Conservation (phyloP, 441 rosid species). For the Adansonia madagascariensis region DNA sequence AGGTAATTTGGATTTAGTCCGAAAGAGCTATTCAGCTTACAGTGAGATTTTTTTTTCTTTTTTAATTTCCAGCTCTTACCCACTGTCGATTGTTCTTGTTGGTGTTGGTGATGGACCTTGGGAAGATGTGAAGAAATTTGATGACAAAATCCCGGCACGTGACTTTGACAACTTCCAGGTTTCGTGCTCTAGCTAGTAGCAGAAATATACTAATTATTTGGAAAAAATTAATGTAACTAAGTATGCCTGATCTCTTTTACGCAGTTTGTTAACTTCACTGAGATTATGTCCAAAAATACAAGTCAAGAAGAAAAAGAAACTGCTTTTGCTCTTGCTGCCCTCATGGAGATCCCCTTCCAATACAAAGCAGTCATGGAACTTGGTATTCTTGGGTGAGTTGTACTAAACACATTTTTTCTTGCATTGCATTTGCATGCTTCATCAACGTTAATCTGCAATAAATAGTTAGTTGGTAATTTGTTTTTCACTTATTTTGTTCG, state of each 20-base stretch:
- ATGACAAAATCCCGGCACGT: conserved; percentile 75
- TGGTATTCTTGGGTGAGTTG: conserved; percentile 65
- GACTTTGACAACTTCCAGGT: conserved; percentile 90
- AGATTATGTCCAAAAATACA: conserved; percentile 53
- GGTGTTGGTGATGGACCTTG: conserved; percentile 97
- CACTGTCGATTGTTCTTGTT: conserved; percentile 74
- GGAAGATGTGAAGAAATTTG: conserved; percentile 88
- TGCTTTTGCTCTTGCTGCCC: conserved; percentile 85
- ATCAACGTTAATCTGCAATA: not conserved
- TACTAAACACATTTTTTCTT: too few relatives aligned
- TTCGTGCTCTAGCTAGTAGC: not conserved
- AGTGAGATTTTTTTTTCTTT: not conserved
- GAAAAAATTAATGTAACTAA: not conserved
- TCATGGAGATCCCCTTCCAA: conserved; percentile 89
- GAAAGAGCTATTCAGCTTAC: not conserved
- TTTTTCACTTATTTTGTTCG: not conserved
- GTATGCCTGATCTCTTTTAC: conserved; percentile 20
- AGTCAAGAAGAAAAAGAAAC: conserved; percentile 59
- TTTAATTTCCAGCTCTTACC: conserved; percentile 48
- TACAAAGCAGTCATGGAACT: conserved; percentile 66
- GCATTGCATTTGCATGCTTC: too few relatives aligned
- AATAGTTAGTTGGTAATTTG: too few relatives aligned
- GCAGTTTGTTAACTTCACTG: conserved; percentile 88
- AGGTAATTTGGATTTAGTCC: not conserved
- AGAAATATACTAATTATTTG: not conserved